phyloP scores from a whole-genome alignment of 495 filamentous ascomycete genomes.

The Penicillium fimorum region DNA sequence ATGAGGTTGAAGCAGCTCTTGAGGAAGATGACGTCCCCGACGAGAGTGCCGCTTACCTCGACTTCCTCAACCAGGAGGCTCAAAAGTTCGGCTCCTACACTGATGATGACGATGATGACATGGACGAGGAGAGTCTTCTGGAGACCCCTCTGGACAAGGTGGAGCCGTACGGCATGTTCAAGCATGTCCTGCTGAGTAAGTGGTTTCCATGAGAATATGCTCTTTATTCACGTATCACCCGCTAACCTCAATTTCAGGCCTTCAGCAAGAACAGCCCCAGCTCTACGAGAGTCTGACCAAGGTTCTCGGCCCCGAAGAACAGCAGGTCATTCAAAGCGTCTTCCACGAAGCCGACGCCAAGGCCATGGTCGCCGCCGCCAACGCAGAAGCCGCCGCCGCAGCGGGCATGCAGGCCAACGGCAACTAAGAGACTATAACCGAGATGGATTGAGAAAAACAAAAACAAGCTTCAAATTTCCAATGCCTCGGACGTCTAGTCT shows the following conservation, averaged over 20 bases:
- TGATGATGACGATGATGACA: constrained; percentile 79
- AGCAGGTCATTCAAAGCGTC: constrained; percentile 74
- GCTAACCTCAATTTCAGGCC: constrained; percentile 52
- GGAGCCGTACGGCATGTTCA: constrained; percentile 89
- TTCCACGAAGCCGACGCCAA: constrained; percentile 75
- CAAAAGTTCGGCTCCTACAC: constrained; percentile 72
- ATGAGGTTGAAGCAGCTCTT: constrained; percentile 53
- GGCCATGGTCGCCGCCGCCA: constrained; percentile 40
- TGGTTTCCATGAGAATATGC: constrained; percentile 16
- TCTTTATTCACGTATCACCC: neutral
- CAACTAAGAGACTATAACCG: constrained; percentile 30
- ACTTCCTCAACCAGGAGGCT: constrained; percentile 92
- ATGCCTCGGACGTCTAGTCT: constrained; percentile 10
- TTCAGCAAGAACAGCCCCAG: constrained; percentile 87
- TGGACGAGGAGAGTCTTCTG: constrained; percentile 87
- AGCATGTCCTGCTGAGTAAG: constrained; percentile 77
- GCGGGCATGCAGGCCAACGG: constrained; percentile 40
- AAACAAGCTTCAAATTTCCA: constrained; percentile 5
- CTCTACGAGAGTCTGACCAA: constrained; percentile 80
- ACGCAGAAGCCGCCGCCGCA: constrained; percentile 39
- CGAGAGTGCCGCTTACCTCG: constrained; percentile 90
- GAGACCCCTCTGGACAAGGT: constrained; percentile 93
- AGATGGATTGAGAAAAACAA: constrained; percentile 7
- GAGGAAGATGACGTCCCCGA: constrained; percentile 68
- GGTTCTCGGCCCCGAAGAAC: constrained; percentile 76